These are phyloP conservation scores for Microsporum audouinii DNA, from an alignment of 2,329 filamentous ascomycete species.

Conservation along the genomic window DNA sequence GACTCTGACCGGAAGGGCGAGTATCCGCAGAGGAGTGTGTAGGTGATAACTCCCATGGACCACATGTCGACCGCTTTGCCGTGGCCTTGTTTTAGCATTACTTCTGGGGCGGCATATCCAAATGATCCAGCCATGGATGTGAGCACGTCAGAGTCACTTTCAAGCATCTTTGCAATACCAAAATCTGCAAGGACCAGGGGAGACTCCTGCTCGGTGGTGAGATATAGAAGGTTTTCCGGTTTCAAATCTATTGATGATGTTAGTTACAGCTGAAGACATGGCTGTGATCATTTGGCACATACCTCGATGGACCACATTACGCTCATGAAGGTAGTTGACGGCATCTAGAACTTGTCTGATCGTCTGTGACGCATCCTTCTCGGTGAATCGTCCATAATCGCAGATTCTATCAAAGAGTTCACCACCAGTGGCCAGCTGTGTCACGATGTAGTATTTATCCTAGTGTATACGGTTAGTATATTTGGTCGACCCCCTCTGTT, in stretches of 20 bases:
- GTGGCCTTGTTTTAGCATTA: slow-evolving; percentile 95
- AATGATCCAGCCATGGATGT: slow-evolving; percentile 99
- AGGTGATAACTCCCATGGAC: slow-evolving; percentile 97
- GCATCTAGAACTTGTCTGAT: slow-evolving; percentile 89
- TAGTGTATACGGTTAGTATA: slow-evolving; percentile 28
- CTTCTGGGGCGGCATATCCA: slow-evolving; percentile 92
- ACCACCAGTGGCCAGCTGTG: slow-evolving; percentile 86
- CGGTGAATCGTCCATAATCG: slow-evolving; percentile 94
- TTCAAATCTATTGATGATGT: slow-evolving; percentile 61
- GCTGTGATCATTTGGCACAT: slow-evolving; percentile 9
- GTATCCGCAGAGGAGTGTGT: slow-evolving; percentile 94
- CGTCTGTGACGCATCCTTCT: slow-evolving; percentile 92
- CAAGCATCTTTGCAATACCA: slow-evolving; percentile 96
- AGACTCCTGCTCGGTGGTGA: slow-evolving; percentile 64
- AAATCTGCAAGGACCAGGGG: slow-evolving; percentile 92
- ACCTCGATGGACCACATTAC: slow-evolving; percentile 95
- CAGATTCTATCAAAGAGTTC: slow-evolving; percentile 98
- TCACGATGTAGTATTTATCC: slow-evolving; percentile 99
- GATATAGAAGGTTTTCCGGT: slow-evolving; percentile 92
- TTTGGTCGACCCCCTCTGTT: neutral
- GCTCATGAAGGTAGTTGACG: slow-evolving; percentile 85
- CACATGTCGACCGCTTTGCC: slow-evolving; percentile 99
- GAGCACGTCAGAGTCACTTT: slow-evolving; percentile 77
- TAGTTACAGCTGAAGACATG: slow-evolving; percentile 6
- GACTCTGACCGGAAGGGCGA: slow-evolving; percentile 96